These are phyloP conservation scores for Podospora conica DNA, from an alignment of 495 filamentous ascomycete genomes.

Conservation along the genomic window DNA sequence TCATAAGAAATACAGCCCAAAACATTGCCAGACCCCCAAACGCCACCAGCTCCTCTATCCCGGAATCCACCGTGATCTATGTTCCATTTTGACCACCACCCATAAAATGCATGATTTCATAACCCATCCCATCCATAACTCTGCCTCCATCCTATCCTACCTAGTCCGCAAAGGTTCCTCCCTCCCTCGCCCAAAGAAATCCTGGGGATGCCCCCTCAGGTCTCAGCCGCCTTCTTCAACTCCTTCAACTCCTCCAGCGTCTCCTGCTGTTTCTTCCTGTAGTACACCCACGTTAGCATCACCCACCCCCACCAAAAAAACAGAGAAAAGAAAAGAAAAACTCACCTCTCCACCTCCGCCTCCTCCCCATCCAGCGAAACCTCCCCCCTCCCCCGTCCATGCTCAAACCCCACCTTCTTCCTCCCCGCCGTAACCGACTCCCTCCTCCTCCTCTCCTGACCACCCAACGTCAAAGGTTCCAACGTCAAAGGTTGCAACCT, in stretches of 20 bases:
- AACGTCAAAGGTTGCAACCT: conserved; percentile 30
- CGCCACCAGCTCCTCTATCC: background rate
- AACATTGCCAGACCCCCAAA: background rate
- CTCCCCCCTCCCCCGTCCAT: conserved; percentile 22
- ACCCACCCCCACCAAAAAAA: too few relatives aligned
- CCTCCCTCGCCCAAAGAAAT: too few relatives aligned
- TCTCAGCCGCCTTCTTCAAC: conserved; percentile 14
- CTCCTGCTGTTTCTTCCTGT: conserved; percentile 29
- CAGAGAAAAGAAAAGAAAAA: background rate
- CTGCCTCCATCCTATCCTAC: background rate
- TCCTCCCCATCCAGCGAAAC: conserved; percentile 29
- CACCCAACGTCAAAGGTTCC: conserved; percentile 47
- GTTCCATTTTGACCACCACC: background rate
- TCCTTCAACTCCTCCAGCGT: conserved; percentile 21
- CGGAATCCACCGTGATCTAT: background rate
- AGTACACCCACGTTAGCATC: background rate
- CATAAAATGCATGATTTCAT: background rate
- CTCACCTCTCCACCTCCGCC: conserved; percentile 36
- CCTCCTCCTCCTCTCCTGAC: conserved; percentile 45
- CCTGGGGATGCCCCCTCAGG: background rate
- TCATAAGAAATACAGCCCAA: background rate
- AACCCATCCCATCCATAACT: background rate
- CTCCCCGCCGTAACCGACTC: conserved; percentile 16
- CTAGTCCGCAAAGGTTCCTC: too few relatives aligned
- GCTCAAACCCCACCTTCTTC: conserved; percentile 5